A percentile compares a stretch with the other conserved stretches of the same genome.
These are phyloP conservation scores for Anethum foeniculum DNA, from an alignment of 140 eudicot genomes.

Conservation along the genomic window DNA sequence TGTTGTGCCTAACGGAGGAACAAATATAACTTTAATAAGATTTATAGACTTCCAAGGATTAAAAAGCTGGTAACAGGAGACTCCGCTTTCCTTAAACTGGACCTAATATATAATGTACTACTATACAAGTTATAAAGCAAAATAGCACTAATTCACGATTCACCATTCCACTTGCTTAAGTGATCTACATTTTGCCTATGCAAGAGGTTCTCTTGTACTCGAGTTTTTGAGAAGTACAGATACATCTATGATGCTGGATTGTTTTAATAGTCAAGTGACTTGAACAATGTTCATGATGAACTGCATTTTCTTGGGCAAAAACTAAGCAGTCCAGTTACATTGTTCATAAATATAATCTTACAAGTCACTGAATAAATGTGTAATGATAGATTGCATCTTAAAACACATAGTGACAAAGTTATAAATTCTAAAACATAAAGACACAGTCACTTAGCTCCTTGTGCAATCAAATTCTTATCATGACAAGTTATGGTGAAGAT, in stretches of 20 bases:
- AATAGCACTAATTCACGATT: neutral
- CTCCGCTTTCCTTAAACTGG: neutral
- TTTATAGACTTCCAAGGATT: neutral
- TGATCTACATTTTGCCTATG: neutral
- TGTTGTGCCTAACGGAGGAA: neutral
- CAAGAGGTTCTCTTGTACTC: neutral
- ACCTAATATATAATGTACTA: neutral
- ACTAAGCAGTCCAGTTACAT: neutral
- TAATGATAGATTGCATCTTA: neutral
- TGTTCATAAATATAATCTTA: neutral
- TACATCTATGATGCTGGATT: neutral
- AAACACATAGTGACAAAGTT: neutral
- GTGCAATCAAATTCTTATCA: neutral
- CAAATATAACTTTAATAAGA: neutral
- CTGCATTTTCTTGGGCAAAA: neutral
- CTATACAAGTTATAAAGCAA: neutral
- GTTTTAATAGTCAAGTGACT: neutral
- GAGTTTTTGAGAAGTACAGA: neutral
- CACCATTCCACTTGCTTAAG: too few relatives aligned
- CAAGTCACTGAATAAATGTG: neutral
- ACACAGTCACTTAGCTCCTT: neutral
- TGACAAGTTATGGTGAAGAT: neutral
- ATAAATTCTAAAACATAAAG: neutral
- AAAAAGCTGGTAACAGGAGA: neutral
- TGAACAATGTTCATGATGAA: neutral